Evolutionary conservation across 768 basidiomycete species (phyloP).

Genomic region (Mrakia frigida): DNA sequence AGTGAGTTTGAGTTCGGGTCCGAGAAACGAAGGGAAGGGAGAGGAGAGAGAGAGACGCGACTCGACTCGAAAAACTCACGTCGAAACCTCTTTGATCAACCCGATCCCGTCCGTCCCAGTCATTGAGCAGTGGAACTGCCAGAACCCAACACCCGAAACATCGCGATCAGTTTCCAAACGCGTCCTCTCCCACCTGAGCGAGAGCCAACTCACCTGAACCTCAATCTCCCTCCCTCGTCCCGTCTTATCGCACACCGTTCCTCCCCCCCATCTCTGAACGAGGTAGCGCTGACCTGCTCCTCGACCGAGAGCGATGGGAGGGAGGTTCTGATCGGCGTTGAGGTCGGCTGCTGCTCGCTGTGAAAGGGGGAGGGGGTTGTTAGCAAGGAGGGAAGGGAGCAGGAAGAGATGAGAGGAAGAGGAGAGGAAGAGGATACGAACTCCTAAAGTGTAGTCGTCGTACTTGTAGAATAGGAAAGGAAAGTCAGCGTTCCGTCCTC

Average conservation of each 20-base stretch:
- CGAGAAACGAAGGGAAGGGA: not conserved
- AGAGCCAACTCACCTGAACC: conserved; percentile 64
- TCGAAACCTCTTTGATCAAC: conserved; percentile 87
- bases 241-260: conserved; percentile 89
- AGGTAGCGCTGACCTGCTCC: conserved; percentile 84
- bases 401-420: conserved; percentile 50
- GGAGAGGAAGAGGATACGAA: conserved; percentile 30
- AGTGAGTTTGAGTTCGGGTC: not conserved
- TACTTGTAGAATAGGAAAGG: too few species aligned
- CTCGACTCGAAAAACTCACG: too few species aligned
- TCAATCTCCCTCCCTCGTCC: conserved; percentile 81
- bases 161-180: conserved; percentile 5
- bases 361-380: not conserved
- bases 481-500: too few species aligned
- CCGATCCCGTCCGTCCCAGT: conserved; percentile 83
- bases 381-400: conserved; percentile 45
- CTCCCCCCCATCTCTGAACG: conserved; percentile 83
- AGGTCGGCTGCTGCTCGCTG: conserved; percentile 20
- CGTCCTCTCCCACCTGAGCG: too few species aligned
- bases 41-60: not conserved
- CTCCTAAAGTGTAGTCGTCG: conserved; percentile 44
- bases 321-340: not conserved
- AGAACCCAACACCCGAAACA: not conserved
- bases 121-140: conserved; percentile 90
- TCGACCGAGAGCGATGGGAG: conserved; percentile 50